Base-by-base conservation (phyloP, 2,329 filamentous ascomycete genomes). In the Plectosphaerella plurivora region DNA sequence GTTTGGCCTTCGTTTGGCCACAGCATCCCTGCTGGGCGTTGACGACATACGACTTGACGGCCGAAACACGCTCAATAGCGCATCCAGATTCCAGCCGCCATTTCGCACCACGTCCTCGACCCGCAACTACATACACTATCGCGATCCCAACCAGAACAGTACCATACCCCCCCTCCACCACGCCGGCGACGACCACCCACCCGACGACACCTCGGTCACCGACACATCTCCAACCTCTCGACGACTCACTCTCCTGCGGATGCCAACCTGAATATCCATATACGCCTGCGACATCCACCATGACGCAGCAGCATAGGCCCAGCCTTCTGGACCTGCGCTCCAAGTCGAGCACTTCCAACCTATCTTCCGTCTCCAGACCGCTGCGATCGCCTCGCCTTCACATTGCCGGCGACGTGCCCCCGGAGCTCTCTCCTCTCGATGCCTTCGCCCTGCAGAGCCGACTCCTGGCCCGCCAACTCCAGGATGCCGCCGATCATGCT, bases 391-490 rank as follows among this genome's bases (percentile, higher is more conserved):
- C 88, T 42, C 85, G 88, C 56, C 74, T 91, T 54, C 87, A 91
- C 68, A 78, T 89, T 53, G 87, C 88, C 53, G 89, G 89, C 56
- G 89, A 93, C 61, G 81, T 88, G 1, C 93, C 94, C 18, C 94
- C 94, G 5, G 89, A 94, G 50, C 79, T 97, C 52, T 97, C 94
- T 8, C 94, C 94, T 11, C 81, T 99, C 58, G 94, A 99, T 77
- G 93, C 93, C 47, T 95, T 99, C 66, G 93, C 93, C 20, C 80
- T 93, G 56, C 93, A 97, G 66, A 95, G 92, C 61, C 87, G 93
- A 53, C 74, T 95, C 61, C 81, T 99, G 49, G 91, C 91, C 39
- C 89, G 84, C 71, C 88, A 96, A 70, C 83, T 99, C 55, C 87
- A 96, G 68, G 87, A 94, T 60, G 86, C 83, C 57, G 78, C 80